Base-by-base conservation (phyloP, 179 eudicot species). In the Nepenthes alata region DNA sequence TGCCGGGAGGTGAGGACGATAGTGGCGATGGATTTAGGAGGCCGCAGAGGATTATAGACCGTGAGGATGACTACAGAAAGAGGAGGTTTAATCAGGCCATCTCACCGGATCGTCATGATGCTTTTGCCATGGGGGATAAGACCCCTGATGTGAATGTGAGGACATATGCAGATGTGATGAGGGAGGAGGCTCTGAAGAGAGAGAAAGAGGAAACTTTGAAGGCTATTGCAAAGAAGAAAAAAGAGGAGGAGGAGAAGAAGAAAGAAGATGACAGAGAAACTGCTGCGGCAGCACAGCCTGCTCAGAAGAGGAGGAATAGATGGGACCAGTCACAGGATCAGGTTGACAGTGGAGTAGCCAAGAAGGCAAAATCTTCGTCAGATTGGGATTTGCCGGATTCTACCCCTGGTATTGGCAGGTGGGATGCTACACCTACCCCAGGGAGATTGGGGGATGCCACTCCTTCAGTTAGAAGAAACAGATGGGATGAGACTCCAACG, bases 401-500 rank as follows among this genome's bases (percentile, higher is more conserved):
- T 0, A 85, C 95, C 2, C 89, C 93, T 0, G 97, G 95, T 14
- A 81, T 90, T 66, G 97, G 97, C 9, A 71, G 95, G 61, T 87
- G 97, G 95, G 97, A 90, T 75, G 93, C 89, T 1, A 87, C 93
- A n/a, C 97, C 97, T 0, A 90, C 97, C 0, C 96, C 96, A 0
- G 97, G 96, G 54, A 77, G 96, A 58, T 48, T 90, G 11, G 93
- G 90, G 12, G 97, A 88, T 69, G 90, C 96, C 4, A 89, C 95
- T 0, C 97, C 95, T 0, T 85, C 89, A 10, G 58, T 81, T 3
- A 85, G 89, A 76, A 85, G 77, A 68, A 89, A 90, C 67, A 55
- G 58, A 35, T 82, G 86, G 86, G 86, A 82, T 54, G 86, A 82
- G 73, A 82, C 86, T 5, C 91, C 95, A 2, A 89, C 97, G 0